phyloP scores from a whole-genome alignment of 140 eudicot species.

The Ambrosia hybrid region DNA sequence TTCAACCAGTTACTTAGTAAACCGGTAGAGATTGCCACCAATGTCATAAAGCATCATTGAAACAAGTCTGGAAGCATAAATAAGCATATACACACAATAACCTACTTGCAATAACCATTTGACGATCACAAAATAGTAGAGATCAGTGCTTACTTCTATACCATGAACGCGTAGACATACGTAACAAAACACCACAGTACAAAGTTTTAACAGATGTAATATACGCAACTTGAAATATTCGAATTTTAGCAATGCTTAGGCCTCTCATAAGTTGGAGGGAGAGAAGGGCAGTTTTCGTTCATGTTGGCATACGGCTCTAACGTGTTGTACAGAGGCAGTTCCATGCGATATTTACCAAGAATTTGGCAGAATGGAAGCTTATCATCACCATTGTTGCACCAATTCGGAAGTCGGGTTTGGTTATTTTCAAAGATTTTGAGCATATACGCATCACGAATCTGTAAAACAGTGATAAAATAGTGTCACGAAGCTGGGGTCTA shows the following conservation, averaged over 20 bases:
- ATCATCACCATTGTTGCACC: constrained; percentile 82
- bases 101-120: constrained; percentile 6
- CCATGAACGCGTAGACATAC: neutral
- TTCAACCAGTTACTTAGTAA: neutral
- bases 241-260: constrained; percentile 60
- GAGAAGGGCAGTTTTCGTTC: constrained; percentile 95
- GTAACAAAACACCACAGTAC: neutral
- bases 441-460: constrained; percentile 98
- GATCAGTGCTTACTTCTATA: constrained; percentile 12
- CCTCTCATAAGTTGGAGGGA: constrained; percentile 92
- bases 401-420: constrained; percentile 71
- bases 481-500: neutral
- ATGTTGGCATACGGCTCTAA: constrained; percentile 84
- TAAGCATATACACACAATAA: constrained; percentile 24
- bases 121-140: neutral
- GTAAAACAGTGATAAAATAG: constrained; percentile 19
- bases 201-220: constrained; percentile 9
- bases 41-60: neutral
- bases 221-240: constrained; percentile 6
- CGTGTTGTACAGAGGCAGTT: constrained; percentile 83
- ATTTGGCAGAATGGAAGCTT: constrained; percentile 86
- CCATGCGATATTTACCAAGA: constrained; percentile 95
- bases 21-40: neutral
- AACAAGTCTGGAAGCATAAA: neutral
- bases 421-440: constrained; percentile 78